A percentile compares a stretch with the other conserved stretches of the same genome.
phyloP scores from a whole-genome alignment of 1,139 yeast genomes.

The Arxiozyma slooffiae region DNA sequence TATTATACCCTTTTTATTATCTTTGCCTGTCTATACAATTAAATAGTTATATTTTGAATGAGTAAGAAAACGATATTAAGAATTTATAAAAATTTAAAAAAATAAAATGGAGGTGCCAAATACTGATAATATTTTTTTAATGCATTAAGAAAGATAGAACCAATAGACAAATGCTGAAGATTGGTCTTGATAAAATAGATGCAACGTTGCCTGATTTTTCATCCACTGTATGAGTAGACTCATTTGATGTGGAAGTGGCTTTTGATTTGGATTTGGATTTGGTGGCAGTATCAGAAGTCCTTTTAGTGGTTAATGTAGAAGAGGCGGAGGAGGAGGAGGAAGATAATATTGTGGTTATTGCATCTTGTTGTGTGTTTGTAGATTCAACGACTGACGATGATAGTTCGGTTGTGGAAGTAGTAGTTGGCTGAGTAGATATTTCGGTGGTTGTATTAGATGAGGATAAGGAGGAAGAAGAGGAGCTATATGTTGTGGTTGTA shows the following conservation, averaged over 20 bases:
- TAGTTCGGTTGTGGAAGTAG: slow-evolving; percentile 1
- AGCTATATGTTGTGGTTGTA: slow-evolving; percentile 2
- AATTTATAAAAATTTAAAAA: not conserved
- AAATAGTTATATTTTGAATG: not conserved
- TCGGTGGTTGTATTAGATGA: slow-evolving; percentile 7
- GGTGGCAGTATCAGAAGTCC: not conserved
- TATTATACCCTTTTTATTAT: too few species aligned
- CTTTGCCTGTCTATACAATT: too few species aligned
- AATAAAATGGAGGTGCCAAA: not conserved
- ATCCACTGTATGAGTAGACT: not conserved
- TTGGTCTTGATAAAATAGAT: not conserved
- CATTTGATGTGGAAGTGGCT: not conserved
- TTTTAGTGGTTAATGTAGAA: not conserved
- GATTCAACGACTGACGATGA: not conserved
- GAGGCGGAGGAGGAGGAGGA: not conserved
- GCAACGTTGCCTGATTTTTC: not conserved
- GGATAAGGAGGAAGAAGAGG: slow-evolving; percentile 8
- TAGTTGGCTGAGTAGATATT: too few species aligned
- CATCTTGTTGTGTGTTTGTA: not conserved
- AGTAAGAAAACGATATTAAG: not conserved
- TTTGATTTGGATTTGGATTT: not conserved
- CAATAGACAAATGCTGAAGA: not conserved
- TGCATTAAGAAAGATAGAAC: not conserved
- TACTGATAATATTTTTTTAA: not conserved
- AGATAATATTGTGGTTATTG: not conserved